Conservation (phyloP, 805 yeast species). For the Candida peoriensis region DNA sequence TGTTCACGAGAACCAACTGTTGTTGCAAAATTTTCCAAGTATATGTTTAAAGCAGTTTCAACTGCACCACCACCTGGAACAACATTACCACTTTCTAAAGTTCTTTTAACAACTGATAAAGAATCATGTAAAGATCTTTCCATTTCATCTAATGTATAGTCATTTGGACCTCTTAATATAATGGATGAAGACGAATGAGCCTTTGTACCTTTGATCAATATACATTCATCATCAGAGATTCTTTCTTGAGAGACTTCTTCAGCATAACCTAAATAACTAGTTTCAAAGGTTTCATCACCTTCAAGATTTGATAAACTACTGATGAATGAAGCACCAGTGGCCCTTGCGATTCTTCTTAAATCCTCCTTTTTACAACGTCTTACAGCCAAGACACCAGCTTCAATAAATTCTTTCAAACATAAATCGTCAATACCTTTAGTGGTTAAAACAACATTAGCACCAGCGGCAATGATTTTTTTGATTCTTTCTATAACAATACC, state of each 20-base stretch:
- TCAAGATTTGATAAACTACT: slow-evolving; percentile 88
- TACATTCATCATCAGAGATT: slow-evolving; percentile 95
- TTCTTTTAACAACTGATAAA: slow-evolving; percentile 88
- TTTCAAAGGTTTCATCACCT: slow-evolving; percentile 80
- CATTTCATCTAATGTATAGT: slow-evolving; percentile 96
- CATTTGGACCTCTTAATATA: slow-evolving; percentile 92
- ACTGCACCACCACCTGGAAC: slow-evolving; percentile 99
- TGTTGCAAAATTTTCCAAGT: slow-evolving; percentile 94
- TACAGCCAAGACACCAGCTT: slow-evolving; percentile 81
- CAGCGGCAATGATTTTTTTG: slow-evolving; percentile 81
- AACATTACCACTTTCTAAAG: slow-evolving; percentile 87
- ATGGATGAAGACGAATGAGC: slow-evolving; percentile 91
- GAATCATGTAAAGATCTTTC: slow-evolving; percentile 96
- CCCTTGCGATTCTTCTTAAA: slow-evolving; percentile 92
- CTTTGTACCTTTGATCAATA: slow-evolving; percentile 87
- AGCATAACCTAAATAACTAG: slow-evolving; percentile 81
- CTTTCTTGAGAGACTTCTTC: slow-evolving; percentile 89
- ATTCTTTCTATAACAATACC: slow-evolving; percentile 64
- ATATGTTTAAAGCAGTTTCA: slow-evolving; percentile 91
- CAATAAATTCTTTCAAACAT: slow-evolving; percentile 93
- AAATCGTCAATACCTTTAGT: slow-evolving; percentile 96
- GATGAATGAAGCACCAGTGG: slow-evolving; percentile 93
- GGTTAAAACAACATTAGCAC: slow-evolving; percentile 86
- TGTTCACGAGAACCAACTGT: slow-evolving; percentile 97
- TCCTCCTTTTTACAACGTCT: slow-evolving; percentile 97